A percentile compares a stretch with the other conserved stretches of the same genome.
Evolutionary conservation across 352 stramenopile species (phyloP).

Genomic region (Paralagenidium karlingii): DNA sequence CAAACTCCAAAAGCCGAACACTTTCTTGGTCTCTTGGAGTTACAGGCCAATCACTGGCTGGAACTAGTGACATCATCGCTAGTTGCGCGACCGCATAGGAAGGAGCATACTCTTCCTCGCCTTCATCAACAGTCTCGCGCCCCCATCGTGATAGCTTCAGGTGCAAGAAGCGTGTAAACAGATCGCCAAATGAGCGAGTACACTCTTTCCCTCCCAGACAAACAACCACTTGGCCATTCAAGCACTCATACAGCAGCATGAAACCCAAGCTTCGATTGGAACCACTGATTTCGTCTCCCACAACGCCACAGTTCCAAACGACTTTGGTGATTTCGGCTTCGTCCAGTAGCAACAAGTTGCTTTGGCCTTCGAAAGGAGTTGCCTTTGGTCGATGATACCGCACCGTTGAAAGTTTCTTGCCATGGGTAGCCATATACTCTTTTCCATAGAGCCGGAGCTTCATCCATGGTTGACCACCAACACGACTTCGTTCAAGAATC

Average conservation of each 20-base stretch:
- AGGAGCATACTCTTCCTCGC: slow-evolving; percentile 63
- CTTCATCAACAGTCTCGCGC: slow-evolving; percentile 70
- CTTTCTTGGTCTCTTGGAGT: slow-evolving; percentile 61
- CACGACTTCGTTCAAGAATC: slow-evolving; percentile 32
- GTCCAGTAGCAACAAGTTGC: slow-evolving; percentile 58
- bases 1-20: slow-evolving; percentile 46
- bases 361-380: slow-evolving; percentile 13
- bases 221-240: slow-evolving; percentile 55
- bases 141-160: slow-evolving; percentile 79
- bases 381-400: slow-evolving; percentile 76
- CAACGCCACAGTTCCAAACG: slow-evolving; percentile 69
- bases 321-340: slow-evolving; percentile 70
- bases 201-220: slow-evolving; percentile 57
- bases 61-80: slow-evolving; percentile 50
- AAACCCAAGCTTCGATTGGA: slow-evolving; percentile 67
- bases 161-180: slow-evolving; percentile 64
- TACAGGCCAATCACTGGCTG: slow-evolving; percentile 31
- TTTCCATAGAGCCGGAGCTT: slow-evolving; percentile 70
- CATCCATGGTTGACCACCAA: slow-evolving; percentile 76
- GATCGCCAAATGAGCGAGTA: slow-evolving; percentile 60
- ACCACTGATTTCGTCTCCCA: slow-evolving; percentile 75
- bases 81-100: slow-evolving; percentile 69
- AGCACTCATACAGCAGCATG: slow-evolving; percentile 73
- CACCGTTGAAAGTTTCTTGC: slow-evolving; percentile 71
- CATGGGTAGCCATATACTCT: slow-evolving; percentile 54